Evolutionary conservation across 2,329 filamentous ascomycete species (phyloP).

Genomic region (Exophiala xenobiotica): DNA sequence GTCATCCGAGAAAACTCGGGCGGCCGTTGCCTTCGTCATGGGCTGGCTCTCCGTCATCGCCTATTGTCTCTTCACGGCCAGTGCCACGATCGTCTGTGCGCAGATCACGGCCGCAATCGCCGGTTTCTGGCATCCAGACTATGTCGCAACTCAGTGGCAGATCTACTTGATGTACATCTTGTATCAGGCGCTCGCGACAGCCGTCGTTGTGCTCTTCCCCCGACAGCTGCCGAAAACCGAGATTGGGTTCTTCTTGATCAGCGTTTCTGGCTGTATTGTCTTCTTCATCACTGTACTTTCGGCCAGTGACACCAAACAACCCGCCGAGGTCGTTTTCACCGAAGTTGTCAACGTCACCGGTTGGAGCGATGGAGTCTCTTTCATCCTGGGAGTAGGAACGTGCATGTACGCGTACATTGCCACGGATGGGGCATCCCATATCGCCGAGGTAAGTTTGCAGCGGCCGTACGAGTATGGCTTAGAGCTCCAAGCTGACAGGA

Average conservation of each 20-base stretch:
- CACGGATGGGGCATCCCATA: slow-evolving; percentile 31
- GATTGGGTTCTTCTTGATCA: slow-evolving; percentile 25
- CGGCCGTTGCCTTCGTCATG: slow-evolving; percentile 27
- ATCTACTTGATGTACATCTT: slow-evolving; percentile 31
- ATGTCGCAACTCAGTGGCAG: slow-evolving; percentile 29
- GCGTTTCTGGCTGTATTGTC: slow-evolving; percentile 30
- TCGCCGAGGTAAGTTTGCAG: slow-evolving; percentile 29
- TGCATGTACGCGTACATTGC: slow-evolving; percentile 33
- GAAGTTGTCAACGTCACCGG: slow-evolving; percentile 67
- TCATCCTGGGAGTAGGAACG: slow-evolving; percentile 40
- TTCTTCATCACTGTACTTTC: slow-evolving; percentile 34
- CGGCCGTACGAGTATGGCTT: background rate
- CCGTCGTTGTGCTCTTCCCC: slow-evolving; percentile 23
- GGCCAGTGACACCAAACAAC: slow-evolving; percentile 22
- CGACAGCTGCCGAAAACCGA: slow-evolving; percentile 20
- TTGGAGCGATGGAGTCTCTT: slow-evolving; percentile 65
- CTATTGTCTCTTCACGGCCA: slow-evolving; percentile 30
- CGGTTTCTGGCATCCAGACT: slow-evolving; percentile 24
- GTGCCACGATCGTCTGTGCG: slow-evolving; percentile 27
- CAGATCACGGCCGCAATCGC: slow-evolving; percentile 19
- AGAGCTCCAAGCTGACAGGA: slow-evolving; percentile 6
- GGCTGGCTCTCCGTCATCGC: slow-evolving; percentile 33
- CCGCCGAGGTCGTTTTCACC: slow-evolving; percentile 54
- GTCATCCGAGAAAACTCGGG: slow-evolving; percentile 13
- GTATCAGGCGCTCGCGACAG: slow-evolving; percentile 13